Base-by-base conservation (phyloP, 2,329 filamentous ascomycete genomes). In the Dactylellina parvicollis region DNA sequence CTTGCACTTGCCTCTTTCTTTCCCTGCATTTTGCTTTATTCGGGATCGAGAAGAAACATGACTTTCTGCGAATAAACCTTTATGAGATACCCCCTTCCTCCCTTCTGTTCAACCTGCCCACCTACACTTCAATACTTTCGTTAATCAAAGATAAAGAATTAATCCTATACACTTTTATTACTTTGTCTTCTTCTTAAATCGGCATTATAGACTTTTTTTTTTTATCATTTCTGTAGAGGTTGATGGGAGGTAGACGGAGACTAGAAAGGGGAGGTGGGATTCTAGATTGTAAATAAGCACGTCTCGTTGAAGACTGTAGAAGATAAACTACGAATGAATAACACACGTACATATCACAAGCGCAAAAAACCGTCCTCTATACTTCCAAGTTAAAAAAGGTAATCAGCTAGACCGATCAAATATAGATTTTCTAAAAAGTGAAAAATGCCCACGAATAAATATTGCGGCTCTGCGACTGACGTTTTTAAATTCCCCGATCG, bases 11-110 rank as follows among this genome's bases (percentile, higher is more conserved):
- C 38, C 34, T 40, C 38, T 24, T 47, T 64, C 46, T 18, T 26
- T 46, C 20, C 16, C 24, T 7, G 22, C 34, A 40, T 30, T 38
- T 1, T 22, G 34, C 22, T 26, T 47, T 38, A 46, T 46, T 40
- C 40, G 34, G 40, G 56, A 50, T 61, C 24, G 66, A 56, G 44
- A 34, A 24, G 10, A n/a, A 14, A 38, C 12, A 38, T 14, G 30
- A 32, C n/a, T 14, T 16, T 49, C 28, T 38, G 57, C 42, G 42
- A 26, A 61, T 50, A 42, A 28, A 30, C 18, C n/a, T 44, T 47
- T 50, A 60, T 60, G 24, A 42, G 64, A 69, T 70, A 61, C 65
- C 65, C 64, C 44, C 16, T 14, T 8, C 22, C 16, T 44, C 26
- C 26, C 20, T 36, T 26, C 20, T 64, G 46, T 42, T 57, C 2